phyloP scores from a whole-genome alignment of 2,329 filamentous ascomycete species.

The Didymella pinodella region DNA sequence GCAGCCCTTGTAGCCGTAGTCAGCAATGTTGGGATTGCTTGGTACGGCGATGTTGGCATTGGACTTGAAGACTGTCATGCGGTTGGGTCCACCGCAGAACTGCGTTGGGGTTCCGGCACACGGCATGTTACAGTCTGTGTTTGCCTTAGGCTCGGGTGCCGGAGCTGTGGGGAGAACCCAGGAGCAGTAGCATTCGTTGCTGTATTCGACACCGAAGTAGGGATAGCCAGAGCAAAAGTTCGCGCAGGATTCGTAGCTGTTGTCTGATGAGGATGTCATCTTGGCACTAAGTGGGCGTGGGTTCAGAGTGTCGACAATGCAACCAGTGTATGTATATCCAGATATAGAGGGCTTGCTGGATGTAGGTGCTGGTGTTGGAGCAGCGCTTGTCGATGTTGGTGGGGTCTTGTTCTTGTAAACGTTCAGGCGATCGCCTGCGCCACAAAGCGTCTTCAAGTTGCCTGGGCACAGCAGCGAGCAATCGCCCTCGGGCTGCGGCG shows the following conservation, averaged over 20 bases:
- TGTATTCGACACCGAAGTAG: slow-evolving; percentile 39
- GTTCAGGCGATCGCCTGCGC: slow-evolving; percentile 33
- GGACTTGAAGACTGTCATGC: slow-evolving; percentile 32
- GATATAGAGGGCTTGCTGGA: slow-evolving; percentile 23
- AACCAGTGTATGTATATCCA: slow-evolving; percentile 34
- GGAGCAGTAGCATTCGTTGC: slow-evolving; percentile 50
- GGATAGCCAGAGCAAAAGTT: slow-evolving; percentile 31
- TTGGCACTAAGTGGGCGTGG: slow-evolving; percentile 26
- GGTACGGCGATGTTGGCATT: slow-evolving; percentile 12
- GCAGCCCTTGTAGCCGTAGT: slow-evolving; percentile 36
- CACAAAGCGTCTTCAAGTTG: slow-evolving; percentile 31
- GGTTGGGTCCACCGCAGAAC: slow-evolving; percentile 29
- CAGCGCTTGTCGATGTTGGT: slow-evolving; percentile 11
- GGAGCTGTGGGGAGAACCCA: slow-evolving; percentile 44
- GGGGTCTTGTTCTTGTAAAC: slow-evolving; percentile 28
- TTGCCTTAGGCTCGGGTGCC: slow-evolving; percentile 13
- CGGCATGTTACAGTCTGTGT: slow-evolving; percentile 30
- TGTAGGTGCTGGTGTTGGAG: slow-evolving; percentile 14
- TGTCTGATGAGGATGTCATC: slow-evolving; percentile 16
- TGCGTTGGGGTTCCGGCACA: slow-evolving; percentile 27
- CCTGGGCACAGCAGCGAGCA: slow-evolving; percentile 32
- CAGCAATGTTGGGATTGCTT: slow-evolving; percentile 22
- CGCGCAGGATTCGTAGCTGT: slow-evolving; percentile 29
- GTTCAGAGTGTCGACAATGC: slow-evolving; percentile 26
- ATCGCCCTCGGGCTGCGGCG: slow-evolving; percentile 21